Evolutionary conservation across 345 rosid genomes (phyloP), one percentile per base, ranked within the genome.

Genomic region (Viola odorata): DNA sequence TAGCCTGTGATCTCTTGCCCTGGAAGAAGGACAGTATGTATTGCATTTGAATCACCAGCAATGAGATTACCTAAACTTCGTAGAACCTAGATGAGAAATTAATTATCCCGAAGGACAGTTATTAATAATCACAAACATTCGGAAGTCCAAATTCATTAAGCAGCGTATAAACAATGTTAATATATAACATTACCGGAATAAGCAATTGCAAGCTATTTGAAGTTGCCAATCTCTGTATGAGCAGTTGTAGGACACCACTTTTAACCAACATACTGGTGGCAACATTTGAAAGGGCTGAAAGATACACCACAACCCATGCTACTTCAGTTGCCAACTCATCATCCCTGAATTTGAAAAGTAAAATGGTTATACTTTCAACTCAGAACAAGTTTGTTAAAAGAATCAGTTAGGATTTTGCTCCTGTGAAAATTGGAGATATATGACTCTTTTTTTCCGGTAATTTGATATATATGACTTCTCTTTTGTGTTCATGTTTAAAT

Each of bases 241-340:
- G 96, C 48, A 85, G 73, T 58, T 69, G 86, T 69, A 88, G 79
- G 69, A 74, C 82, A 77, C 83, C 85, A 53, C 81, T 81, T 63
- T 88, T 94, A 74, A 88, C 82, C 60, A 94, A 76, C 77, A 86
- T 45, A 75, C 72, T 72, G 55, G 96, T 82, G 51, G 92, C 96
- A 5, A 75, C 55, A 79, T 86, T 85, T 60, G 99, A 94, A 50
- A 90, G 97, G 45, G 99, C 97, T 32, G 99, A 94, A 51, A 94
- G 97, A 82, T 88, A 94, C 54, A 86, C 99, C 72, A 88, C 86
- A 12, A 88, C 84, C 97, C 99, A 88, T 65, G 95, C 95, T 69
- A 94, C 91, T 77, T 94, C 96, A 37, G 91, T 90, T 50, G 97
- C 84, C 76, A 88, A 71, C 64, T 86, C 97, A 70, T 86, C 97